Percentiles rank a stretch among this genome's conserved stretches.
phyloP scores from a whole-genome alignment of 306 rosid genomes.

The Adenanthera pavonina region DNA sequence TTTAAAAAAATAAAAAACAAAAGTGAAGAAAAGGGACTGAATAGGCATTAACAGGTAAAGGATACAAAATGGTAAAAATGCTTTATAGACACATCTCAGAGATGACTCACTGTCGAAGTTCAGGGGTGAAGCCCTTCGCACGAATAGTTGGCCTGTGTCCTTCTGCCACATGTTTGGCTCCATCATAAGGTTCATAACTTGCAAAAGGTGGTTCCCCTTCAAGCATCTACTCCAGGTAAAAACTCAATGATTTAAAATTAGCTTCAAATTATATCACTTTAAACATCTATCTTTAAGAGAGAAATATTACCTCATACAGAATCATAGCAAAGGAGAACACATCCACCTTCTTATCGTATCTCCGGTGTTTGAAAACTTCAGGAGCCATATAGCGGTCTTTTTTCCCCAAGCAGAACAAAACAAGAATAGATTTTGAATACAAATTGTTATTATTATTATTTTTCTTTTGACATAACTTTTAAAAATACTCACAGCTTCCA shows the following conservation, averaged over 20 bases:
- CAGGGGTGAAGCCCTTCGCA: conserved; percentile 61
- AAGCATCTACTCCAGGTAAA: conserved; percentile 75
- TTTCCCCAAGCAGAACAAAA: conserved; percentile 32
- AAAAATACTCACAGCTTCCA: conserved; percentile 89
- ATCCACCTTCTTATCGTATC: conserved; percentile 91
- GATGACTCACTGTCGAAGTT: conserved; percentile 74
- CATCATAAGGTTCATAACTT: conserved; percentile 82
- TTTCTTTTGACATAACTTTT: conserved; percentile 20
- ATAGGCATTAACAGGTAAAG: background rate
- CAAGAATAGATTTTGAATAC: background rate
- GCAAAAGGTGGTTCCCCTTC: conserved; percentile 92
- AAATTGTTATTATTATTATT: background rate
- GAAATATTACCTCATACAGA: conserved; percentile 78
- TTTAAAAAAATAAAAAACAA: too few species aligned
- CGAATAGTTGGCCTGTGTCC: conserved; percentile 83
- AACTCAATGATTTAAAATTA: conserved; percentile 35
- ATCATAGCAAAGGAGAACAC: conserved; percentile 97
- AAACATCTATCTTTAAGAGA: conserved; percentile 24
- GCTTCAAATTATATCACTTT: conserved; percentile 16
- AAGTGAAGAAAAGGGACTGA: background rate
- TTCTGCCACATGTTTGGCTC: conserved; percentile 84
- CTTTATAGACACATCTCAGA: background rate
- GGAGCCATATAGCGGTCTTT: conserved; percentile 98
- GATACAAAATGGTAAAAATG: conserved; percentile 9
- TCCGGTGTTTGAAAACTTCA: conserved; percentile 88